Percentiles rank a stretch among this genome's conserved stretches.
These are phyloP conservation scores for Hypoxylon sp. DNA, from an alignment of 2,329 filamentous ascomycete genomes.

Conservation along the genomic window DNA sequence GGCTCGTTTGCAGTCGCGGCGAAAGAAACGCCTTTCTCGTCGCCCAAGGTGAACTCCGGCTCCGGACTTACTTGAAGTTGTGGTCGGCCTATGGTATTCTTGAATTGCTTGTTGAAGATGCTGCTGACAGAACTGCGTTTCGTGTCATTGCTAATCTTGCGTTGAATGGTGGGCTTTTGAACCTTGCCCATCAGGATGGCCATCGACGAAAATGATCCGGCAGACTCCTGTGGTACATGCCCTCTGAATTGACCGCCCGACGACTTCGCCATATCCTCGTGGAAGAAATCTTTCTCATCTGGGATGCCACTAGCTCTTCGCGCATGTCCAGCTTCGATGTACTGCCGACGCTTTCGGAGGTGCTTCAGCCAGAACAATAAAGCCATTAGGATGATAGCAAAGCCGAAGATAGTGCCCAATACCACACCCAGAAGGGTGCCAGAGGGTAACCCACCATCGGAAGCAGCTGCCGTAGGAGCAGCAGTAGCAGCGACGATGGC, in stretches of 20 bases:
- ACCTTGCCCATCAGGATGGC: conserved; percentile 74
- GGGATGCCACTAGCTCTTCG: conserved; percentile 57
- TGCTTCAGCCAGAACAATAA: conserved; percentile 76
- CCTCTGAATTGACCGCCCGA: conserved; percentile 60
- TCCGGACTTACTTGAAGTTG: conserved; percentile 61
- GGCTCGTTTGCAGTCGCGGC: conserved; percentile 41
- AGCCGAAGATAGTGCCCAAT: conserved; percentile 82
- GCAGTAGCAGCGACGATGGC: conserved; percentile 33
- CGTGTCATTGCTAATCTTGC: conserved; percentile 68
- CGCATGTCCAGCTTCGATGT: conserved; percentile 60
- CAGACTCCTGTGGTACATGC: conserved; percentile 65
- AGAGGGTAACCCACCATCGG: conserved; percentile 51
- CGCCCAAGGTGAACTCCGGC: conserved; percentile 39
- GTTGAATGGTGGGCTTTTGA: conserved; percentile 60
- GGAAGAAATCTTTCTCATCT: conserved; percentile 69
- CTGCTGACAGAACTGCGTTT: conserved; percentile 64
- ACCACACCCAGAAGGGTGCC: conserved; percentile 82
- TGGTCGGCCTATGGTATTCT: conserved; percentile 71
- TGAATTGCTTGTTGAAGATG: conserved; percentile 72
- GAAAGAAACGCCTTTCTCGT: conserved; percentile 43
- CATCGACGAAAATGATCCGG: conserved; percentile 71
- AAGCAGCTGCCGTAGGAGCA: conserved; percentile 48
- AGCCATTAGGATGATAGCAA: conserved; percentile 76
- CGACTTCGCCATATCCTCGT: conserved; percentile 58
- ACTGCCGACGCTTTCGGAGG: conserved; percentile 67